These are phyloP conservation scores for Truncatella angustata DNA, from an alignment of 2,329 filamentous ascomycete genomes.

Conservation along the genomic window DNA sequence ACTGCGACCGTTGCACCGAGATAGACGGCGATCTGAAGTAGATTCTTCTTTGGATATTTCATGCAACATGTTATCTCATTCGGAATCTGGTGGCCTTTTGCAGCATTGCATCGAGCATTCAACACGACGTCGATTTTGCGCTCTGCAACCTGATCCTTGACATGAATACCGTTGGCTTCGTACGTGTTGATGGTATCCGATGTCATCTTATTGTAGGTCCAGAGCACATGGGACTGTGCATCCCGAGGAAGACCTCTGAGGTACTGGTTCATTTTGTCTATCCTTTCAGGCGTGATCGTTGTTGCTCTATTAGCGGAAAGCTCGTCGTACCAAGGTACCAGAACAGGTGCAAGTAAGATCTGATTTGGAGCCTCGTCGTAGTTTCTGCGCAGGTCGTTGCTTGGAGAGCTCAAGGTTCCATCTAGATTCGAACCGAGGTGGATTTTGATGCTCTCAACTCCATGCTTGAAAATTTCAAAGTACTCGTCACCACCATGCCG, in stretches of 20 bases:
- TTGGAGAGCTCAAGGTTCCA: slow-evolving; percentile 17
- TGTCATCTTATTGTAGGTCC: slow-evolving; percentile 50
- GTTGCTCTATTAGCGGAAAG: slow-evolving; percentile 38
- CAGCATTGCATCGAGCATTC: slow-evolving; percentile 53
- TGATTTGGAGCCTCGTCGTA: slow-evolving; percentile 19
- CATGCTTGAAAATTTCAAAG: slow-evolving; percentile 41
- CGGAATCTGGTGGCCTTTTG: slow-evolving; percentile 35
- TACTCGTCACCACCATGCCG: slow-evolving; percentile 45
- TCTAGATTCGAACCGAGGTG: slow-evolving; percentile 27
- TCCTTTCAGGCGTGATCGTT: slow-evolving; percentile 46
- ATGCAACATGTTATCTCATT: slow-evolving; percentile 53
- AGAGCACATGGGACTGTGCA: slow-evolving; percentile 42
- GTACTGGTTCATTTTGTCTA: slow-evolving; percentile 52
- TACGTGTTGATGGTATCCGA: slow-evolving; percentile 34
- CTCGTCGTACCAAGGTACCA: slow-evolving; percentile 39
- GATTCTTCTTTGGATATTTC: slow-evolving; percentile 35
- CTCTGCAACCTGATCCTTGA: slow-evolving; percentile 42
- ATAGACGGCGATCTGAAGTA: slow-evolving; percentile 34
- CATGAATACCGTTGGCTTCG: slow-evolving; percentile 47
- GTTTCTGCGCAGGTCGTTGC: slow-evolving; percentile 10
- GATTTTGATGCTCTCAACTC: slow-evolving; percentile 43
- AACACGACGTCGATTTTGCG: slow-evolving; percentile 52
- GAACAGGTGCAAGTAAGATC: slow-evolving; percentile 43
- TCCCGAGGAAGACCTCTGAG: slow-evolving; percentile 40
- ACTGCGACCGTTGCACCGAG: slow-evolving; percentile 27